Conservation (phyloP, 176 grass and related monocot species). For the Aegilops tauschii region DNA sequence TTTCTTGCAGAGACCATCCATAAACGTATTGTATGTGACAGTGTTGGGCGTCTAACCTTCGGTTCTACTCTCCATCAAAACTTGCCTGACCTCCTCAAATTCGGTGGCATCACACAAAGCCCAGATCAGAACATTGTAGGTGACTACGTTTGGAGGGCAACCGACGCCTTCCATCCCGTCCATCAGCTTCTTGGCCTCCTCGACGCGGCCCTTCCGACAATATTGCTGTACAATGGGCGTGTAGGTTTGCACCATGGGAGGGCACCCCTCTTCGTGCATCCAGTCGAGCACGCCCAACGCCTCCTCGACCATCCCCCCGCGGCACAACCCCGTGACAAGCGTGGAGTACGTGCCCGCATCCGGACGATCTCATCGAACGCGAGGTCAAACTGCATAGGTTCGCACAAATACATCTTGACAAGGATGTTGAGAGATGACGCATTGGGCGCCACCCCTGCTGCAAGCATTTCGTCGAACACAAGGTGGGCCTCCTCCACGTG, state of each 20-base stretch:
- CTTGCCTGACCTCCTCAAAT: constrained; percentile 50
- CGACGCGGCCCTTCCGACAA: constrained; percentile 56
- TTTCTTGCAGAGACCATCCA: constrained; percentile 67
- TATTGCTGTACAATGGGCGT: constrained; percentile 74
- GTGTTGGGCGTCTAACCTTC: constrained; percentile 55
- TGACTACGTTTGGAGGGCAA: constrained; percentile 51
- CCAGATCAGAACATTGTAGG: constrained; percentile 76
- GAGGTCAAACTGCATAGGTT: constrained; percentile 37
- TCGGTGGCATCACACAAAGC: constrained; percentile 42
- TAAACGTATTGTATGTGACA: constrained; percentile 71
- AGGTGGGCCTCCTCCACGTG: constrained; percentile 32
- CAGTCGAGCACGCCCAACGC: constrained; percentile 63
- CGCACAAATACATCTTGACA: constrained; percentile 55
- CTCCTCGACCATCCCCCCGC: constrained; percentile 25
- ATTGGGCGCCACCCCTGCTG: constrained; percentile 33
- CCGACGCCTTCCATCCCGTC: constrained; percentile 46
- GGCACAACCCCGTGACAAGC: constrained; percentile 32
- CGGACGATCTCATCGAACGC: constrained; percentile 36
- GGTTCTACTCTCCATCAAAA: constrained; percentile 40
- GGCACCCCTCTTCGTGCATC: constrained; percentile 55
- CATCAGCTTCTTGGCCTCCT: constrained; percentile 67
- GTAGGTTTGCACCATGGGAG: constrained; percentile 57
- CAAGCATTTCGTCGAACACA: constrained; percentile 52
- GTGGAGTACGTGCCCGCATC: constrained; percentile 57
- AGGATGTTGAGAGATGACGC: constrained; percentile 62